Evolutionary conservation across 345 rosid genomes (phyloP).

Genomic region (Erucastrum elatum): DNA sequence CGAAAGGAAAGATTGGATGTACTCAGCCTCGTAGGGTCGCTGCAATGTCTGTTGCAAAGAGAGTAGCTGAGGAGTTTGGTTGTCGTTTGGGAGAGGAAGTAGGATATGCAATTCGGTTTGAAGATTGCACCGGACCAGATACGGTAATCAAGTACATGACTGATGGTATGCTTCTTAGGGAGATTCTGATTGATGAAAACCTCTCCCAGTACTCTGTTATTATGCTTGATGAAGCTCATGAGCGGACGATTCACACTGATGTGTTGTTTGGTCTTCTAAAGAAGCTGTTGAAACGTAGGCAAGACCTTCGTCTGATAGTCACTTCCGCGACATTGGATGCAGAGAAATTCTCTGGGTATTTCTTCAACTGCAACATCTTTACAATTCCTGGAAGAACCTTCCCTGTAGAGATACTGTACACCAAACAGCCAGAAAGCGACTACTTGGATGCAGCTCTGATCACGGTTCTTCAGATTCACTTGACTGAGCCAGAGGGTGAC

Average conservation of each 20-base stretch:
- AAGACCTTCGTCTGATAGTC: constrained; percentile 71
- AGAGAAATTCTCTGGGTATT: constrained; percentile 78
- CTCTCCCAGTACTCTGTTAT: constrained; percentile 78
- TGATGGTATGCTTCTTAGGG: constrained; percentile 82
- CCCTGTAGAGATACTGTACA: constrained; percentile 77
- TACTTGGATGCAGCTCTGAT: constrained; percentile 76
- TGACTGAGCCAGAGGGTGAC: constrained; percentile 92
- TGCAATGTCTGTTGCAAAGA: constrained; percentile 84
- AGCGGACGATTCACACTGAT: constrained; percentile 84
- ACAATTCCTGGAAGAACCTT: constrained; percentile 85
- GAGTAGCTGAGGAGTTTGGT: constrained; percentile 92
- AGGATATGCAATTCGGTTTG: constrained; percentile 80
- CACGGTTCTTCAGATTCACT: constrained; percentile 76
- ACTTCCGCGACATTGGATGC: constrained; percentile 86
- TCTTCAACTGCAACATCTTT: constrained; percentile 76
- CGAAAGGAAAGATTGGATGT: constrained; percentile 76
- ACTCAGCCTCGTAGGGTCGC: constrained; percentile 92
- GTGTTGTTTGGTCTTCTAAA: constrained; percentile 81
- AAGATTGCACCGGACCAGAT: constrained; percentile 86
- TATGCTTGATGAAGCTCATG: constrained; percentile 91
- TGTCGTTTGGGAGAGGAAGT: constrained; percentile 85
- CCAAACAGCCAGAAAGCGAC: constrained; percentile 83
- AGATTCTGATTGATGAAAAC: constrained; percentile 62
- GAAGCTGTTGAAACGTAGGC: constrained; percentile 65
- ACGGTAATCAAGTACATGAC: constrained; percentile 90